Conservation (phyloP, 352 stramenopile species). For the Globisporangium apiculatum region DNA sequence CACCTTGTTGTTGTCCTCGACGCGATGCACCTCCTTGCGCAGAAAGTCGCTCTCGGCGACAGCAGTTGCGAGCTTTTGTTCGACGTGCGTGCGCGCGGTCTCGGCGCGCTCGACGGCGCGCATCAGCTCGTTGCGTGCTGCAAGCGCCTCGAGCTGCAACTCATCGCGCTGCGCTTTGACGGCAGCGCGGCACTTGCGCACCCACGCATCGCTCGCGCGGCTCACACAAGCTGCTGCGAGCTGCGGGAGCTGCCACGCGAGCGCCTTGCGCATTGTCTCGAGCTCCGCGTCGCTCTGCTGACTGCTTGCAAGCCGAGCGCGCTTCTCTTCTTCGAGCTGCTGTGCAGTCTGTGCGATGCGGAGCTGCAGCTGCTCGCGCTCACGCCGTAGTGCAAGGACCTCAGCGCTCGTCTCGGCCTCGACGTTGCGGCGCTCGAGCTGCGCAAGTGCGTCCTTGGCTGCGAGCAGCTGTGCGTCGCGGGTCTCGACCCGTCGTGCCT, state of each 20-base stretch:
- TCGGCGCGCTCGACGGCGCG: constrained; percentile 17
- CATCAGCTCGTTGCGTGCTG: constrained; percentile 29
- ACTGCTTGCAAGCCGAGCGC: constrained; percentile 22
- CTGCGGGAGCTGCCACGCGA: constrained; percentile 44
- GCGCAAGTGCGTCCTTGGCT: constrained; percentile 35
- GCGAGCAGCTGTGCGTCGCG: constrained; percentile 39
- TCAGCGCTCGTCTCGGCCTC: constrained; percentile 34
- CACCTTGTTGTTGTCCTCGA: constrained; percentile 59
- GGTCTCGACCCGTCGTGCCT: constrained; percentile 43
- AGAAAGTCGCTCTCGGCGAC: constrained; percentile 41
- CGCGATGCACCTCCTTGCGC: constrained; percentile 34
- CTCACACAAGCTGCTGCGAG: constrained; percentile 40
- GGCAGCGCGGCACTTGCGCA: constrained; percentile 25
- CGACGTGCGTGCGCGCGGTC: constrained; percentile 23
- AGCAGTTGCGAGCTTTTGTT: constrained; percentile 34
- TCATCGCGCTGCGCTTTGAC: constrained; percentile 27
- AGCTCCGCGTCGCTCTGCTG: constrained; percentile 29
- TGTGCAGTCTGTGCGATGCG: constrained; percentile 18
- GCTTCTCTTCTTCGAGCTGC: constrained; percentile 25
- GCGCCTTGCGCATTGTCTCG: constrained; percentile 26
- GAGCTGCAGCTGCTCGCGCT: constrained; percentile 23
- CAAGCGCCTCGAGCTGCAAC: constrained; percentile 20
- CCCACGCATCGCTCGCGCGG: constrained; percentile 36
- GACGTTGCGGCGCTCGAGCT: constrained; percentile 32
- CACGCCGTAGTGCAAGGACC: constrained; percentile 32